Evolutionary conservation across 2,329 filamentous ascomycete genomes (phyloP).

Genomic region (Dactylellina drechsleri): DNA sequence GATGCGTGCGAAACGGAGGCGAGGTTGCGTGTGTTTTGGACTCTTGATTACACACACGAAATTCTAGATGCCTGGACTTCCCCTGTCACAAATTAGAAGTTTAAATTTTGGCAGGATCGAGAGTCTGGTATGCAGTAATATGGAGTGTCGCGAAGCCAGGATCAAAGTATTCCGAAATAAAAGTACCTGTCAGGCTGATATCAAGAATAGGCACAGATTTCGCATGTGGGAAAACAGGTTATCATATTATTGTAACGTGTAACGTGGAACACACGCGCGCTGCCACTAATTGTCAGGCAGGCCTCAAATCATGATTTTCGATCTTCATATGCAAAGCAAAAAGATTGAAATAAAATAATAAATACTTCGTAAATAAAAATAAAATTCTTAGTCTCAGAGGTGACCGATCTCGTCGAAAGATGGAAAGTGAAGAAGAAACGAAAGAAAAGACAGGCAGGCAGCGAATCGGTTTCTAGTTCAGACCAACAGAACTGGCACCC

Average conservation of each 20-base stretch:
- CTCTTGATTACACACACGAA: no score
- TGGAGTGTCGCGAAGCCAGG: no score
- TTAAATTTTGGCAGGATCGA: background rate
- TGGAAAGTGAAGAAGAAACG: background rate
- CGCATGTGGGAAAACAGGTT: background rate
- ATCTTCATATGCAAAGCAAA: background rate
- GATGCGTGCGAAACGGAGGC: slow-evolving; percentile 11
- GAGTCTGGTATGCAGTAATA: no score
- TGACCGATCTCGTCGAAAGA: no score
- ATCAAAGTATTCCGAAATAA: background rate
- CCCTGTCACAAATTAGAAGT: background rate
- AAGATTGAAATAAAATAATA: background rate
- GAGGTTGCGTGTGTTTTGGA: background rate
- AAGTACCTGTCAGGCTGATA: slow-evolving; percentile 1
- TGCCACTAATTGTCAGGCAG: slow-evolving; percentile 1
- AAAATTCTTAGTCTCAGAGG: no score
- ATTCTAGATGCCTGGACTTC: background rate
- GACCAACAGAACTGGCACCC: slow-evolving; percentile 5
- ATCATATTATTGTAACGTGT: slow-evolving; percentile 11
- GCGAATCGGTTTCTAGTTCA: slow-evolving; percentile 2
- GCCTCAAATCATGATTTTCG: background rate
- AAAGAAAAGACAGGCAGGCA: background rate
- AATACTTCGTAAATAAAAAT: background rate
- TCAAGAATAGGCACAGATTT: background rate
- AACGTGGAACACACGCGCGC: slow-evolving; percentile 13